These are phyloP conservation scores for Carex littledalei DNA, from an alignment of 176 grass and related monocot genomes.

Conservation along the genomic window DNA sequence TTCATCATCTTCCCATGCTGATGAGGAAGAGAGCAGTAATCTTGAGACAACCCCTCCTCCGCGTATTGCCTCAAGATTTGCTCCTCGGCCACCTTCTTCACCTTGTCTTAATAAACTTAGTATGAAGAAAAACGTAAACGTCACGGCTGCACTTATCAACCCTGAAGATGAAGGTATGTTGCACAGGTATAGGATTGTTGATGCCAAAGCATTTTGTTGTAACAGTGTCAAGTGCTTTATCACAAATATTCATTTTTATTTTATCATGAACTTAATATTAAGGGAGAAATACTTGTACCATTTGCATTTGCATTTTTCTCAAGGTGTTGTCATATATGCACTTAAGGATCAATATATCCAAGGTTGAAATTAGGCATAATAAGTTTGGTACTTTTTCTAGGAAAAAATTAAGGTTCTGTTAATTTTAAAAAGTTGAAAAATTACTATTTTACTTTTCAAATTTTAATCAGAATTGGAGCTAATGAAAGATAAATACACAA, in stretches of 20 bases:
- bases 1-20: conserved; percentile 14
- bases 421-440: background rate
- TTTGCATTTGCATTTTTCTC: background rate
- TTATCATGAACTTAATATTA: background rate
- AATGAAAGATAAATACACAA: conserved; percentile 94
- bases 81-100: conserved; percentile 23
- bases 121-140: conserved; percentile 17
- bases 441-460: background rate
- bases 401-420: background rate
- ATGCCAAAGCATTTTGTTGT: background rate
- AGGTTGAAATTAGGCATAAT: background rate
- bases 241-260: background rate
- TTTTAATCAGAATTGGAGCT: conserved; percentile 67
- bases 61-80: background rate
- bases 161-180: conserved; percentile 24
- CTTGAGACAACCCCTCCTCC: background rate
- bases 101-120: conserved; percentile 22
- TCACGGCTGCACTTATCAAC: background rate
- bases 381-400: background rate
- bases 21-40: conserved; percentile 7
- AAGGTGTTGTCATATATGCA: background rate
- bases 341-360: too few relatives aligned
- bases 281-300: background rate
- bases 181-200: background rate
- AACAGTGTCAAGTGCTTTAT: background rate